A percentile compares a stretch with the other conserved stretches of the same genome.
Conservation (phyloP, 352 stramenopile genomes). For the Pythium grandisporangium region DNA sequence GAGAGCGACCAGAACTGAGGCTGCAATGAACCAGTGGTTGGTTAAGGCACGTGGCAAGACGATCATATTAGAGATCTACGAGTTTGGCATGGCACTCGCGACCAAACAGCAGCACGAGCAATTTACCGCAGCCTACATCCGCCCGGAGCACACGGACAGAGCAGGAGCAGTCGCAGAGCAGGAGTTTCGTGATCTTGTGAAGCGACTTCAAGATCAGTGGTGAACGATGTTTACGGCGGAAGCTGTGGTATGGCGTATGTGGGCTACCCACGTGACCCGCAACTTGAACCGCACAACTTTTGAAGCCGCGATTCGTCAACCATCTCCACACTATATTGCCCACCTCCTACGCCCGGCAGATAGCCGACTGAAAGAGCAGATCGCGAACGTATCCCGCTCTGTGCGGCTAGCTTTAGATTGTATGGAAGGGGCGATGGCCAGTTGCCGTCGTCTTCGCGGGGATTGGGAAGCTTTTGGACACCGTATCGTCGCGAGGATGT, state of each 20-base stretch:
- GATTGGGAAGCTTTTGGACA: too few relatives aligned
- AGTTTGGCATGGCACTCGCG: too few relatives aligned
- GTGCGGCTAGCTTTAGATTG: not conserved
- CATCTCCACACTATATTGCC: not conserved
- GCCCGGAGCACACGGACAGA: not conserved
- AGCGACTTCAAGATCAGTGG: constrained; percentile 1
- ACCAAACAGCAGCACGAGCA: not conserved
- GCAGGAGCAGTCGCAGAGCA: not conserved
- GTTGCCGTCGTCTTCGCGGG: too few relatives aligned
- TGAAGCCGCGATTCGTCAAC: not conserved
- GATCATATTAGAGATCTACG: not conserved
- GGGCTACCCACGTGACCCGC: constrained; percentile 2
- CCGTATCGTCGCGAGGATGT: too few relatives aligned
- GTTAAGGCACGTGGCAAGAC: not conserved
- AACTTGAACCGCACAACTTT: constrained; percentile 1
- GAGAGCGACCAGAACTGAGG: not conserved
- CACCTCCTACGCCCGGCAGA: not conserved
- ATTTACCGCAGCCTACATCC: not conserved
- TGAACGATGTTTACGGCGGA: not conserved
- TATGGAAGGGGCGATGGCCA: too few relatives aligned
- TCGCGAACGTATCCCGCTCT: not conserved
- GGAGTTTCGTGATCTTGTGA: not conserved
- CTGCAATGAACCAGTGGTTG: not conserved
- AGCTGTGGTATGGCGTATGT: constrained; percentile 1
- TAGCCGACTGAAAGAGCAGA: not conserved